A percentile compares a stretch with the other conserved stretches of the same genome.
Conservation (phyloP, 176 grass and related monocot genomes). For the Puccinellia tenuiflora region DNA sequence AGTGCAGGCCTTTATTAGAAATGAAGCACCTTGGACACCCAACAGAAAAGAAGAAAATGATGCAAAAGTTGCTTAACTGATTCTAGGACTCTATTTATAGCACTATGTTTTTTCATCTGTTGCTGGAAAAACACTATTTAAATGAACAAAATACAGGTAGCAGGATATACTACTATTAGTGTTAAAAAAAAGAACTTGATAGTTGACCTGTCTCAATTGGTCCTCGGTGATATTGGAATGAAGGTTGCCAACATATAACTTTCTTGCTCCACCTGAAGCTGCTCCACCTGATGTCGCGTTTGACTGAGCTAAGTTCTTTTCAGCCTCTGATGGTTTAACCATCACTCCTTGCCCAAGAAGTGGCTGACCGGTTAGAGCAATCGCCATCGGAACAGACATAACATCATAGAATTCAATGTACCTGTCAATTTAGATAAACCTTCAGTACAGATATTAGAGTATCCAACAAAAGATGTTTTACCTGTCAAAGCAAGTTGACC, state of each 20-base stretch:
- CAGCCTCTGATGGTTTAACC: constrained; percentile 98
- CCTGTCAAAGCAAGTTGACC: constrained; percentile 13
- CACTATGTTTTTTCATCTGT: not conserved
- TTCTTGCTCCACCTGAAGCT: constrained; percentile 82
- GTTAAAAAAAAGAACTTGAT: not conserved
- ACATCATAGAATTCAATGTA: constrained; percentile 99
- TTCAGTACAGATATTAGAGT: constrained; percentile 19
- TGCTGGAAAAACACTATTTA: not conserved
- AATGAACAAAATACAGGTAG: not conserved
- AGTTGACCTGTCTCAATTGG: constrained; percentile 79
- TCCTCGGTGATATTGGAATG: constrained; percentile 89
- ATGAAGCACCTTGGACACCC: not conserved
- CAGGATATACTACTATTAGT: not conserved
- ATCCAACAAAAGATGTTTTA: constrained; percentile 13
- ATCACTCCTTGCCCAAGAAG: constrained; percentile 89
- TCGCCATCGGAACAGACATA: constrained; percentile 99
- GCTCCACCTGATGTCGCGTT: constrained; percentile 51
- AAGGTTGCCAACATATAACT: constrained; percentile 97
- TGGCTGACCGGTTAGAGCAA: constrained; percentile 74
- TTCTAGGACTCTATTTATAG: not conserved
- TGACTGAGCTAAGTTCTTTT: constrained; percentile 94
- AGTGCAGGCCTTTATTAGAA: not conserved
- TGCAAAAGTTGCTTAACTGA: not conserved
- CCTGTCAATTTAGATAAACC: constrained; percentile 44
- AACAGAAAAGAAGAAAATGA: not conserved